Percentiles rank a stretch among this genome's conserved stretches.
Evolutionary conservation across 2,329 filamentous ascomycete species (phyloP).

Genomic region (Colletotrichum tropicale): DNA sequence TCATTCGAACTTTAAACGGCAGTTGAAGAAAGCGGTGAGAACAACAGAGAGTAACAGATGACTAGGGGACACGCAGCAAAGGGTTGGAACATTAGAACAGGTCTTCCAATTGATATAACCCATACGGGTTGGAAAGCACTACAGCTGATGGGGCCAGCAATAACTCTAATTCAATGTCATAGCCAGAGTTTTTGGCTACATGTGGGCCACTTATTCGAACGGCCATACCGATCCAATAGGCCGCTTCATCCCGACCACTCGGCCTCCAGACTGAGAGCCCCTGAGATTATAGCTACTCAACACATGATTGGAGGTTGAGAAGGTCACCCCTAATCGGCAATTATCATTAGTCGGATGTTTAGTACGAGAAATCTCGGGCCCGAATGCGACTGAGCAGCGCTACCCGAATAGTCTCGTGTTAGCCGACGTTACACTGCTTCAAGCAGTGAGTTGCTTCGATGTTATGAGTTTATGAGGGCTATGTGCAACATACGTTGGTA

Average conservation of each 20-base stretch:
- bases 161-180: not conserved
- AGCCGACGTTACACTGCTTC: not conserved
- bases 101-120: not conserved
- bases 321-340: not conserved
- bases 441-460: not conserved
- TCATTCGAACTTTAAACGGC: not conserved
- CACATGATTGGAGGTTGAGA: not conserved
- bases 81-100: not conserved
- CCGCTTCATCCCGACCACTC: not conserved
- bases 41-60: not conserved
- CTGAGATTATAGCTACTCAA: not conserved
- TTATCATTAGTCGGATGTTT: not conserved
- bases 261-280: not conserved
- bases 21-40: not conserved
- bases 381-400: not conserved
- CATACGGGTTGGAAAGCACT: not conserved
- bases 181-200: not conserved
- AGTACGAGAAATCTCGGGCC: not conserved
- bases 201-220: not conserved
- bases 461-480: not conserved
- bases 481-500: not conserved
- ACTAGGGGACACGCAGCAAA: not conserved
- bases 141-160: not conserved
- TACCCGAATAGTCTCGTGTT: not conserved
- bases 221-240: not conserved